Evolutionary conservation across 345 rosid species (phyloP).

Genomic region (Populus simonii): DNA sequence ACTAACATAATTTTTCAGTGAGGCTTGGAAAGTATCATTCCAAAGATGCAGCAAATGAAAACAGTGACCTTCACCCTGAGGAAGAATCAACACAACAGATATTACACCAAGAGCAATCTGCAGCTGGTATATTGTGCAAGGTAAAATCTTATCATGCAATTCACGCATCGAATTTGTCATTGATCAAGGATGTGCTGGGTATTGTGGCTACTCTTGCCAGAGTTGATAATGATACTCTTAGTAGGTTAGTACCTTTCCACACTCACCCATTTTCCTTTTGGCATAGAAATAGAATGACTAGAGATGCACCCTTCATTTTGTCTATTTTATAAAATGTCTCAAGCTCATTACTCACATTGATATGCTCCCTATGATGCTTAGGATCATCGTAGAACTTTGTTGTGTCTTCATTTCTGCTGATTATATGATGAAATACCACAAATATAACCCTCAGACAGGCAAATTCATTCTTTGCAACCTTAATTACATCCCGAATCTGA

Average conservation of each 20-base stretch:
- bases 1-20: neutral
- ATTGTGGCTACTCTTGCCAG: conserved; percentile 19
- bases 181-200: conserved; percentile 15
- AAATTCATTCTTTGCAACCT: neutral
- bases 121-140: conserved; percentile 13
- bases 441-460: neutral
- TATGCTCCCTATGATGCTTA: neutral
- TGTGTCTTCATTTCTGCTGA: neutral
- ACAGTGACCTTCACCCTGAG: neutral
- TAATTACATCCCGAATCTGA: neutral
- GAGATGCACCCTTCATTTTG: neutral
- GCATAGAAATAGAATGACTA: neutral
- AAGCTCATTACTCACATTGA: neutral
- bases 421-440: neutral
- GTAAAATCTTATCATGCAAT: neutral
- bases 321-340: neutral
- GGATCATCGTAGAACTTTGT: neutral
- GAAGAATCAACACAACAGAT: conserved; percentile 9
- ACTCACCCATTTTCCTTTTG: neutral
- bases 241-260: conserved; percentile 1
- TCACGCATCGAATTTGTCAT: neutral
- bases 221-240: conserved; percentile 13
- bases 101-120: conserved; percentile 7
- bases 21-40: conserved; percentile 15
- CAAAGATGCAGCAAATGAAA: neutral